Percentiles rank a stretch among this genome's conserved stretches.
These are phyloP conservation scores for Trichophyton rubrum DNA, from an alignment of 2,329 filamentous ascomycete genomes.

Conservation along the genomic window DNA sequence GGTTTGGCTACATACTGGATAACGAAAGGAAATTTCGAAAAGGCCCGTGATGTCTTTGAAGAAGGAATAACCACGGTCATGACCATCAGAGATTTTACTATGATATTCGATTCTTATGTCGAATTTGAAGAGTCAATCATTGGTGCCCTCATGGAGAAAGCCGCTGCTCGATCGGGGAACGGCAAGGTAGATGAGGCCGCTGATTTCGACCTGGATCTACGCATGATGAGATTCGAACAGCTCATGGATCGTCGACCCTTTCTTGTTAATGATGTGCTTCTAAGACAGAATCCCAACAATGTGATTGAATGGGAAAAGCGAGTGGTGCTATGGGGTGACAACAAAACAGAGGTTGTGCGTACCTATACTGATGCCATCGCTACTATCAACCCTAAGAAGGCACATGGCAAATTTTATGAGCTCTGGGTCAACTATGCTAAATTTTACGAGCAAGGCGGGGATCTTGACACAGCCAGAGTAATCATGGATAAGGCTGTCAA, in stretches of 20 bases:
- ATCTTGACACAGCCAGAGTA: constrained; percentile 70
- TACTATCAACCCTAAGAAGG: constrained; percentile 86
- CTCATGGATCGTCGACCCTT: constrained; percentile 95
- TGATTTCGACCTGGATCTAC: constrained; percentile 87
- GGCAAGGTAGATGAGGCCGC: constrained; percentile 66
- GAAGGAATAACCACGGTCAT: constrained; percentile 95
- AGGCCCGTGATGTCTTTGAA: constrained; percentile 84
- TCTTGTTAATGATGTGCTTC: constrained; percentile 84
- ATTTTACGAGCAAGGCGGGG: constrained; percentile 82
- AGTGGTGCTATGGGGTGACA: constrained; percentile 88
- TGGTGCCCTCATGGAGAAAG: constrained; percentile 77
- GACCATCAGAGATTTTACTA: constrained; percentile 94
- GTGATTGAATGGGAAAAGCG: constrained; percentile 96
- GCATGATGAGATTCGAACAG: constrained; percentile 96
- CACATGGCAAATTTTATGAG: constrained; percentile 82
- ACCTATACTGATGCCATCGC: constrained; percentile 93
- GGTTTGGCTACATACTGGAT: constrained; percentile 96
- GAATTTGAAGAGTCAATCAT: constrained; percentile 98
- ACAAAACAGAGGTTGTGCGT: constrained; percentile 78
- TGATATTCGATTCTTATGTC: constrained; percentile 90
- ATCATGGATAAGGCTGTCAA: constrained; percentile 98
- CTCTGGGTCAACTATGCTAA: constrained; percentile 96
- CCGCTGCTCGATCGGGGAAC: constrained; percentile 65
- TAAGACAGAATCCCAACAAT: constrained; percentile 92
- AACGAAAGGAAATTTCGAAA: constrained; percentile 80